These are phyloP conservation scores for Cyclanthera cordifolia DNA, from an alignment of 306 rosid genomes.

Conservation along the genomic window DNA sequence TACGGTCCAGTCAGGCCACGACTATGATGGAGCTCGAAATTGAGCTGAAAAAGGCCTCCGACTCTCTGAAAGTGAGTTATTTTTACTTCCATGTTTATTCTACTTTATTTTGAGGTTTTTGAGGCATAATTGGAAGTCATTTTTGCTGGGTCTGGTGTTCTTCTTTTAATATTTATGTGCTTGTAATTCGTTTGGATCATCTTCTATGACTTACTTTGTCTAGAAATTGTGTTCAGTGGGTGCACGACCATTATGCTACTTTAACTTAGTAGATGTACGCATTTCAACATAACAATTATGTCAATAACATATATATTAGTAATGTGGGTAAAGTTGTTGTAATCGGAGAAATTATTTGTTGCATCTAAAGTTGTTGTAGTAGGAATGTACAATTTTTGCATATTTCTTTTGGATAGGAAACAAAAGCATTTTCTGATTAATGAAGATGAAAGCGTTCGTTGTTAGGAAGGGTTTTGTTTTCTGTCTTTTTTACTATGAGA, in stretches of 20 bases:
- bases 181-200: background rate
- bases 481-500: no score
- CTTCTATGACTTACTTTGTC: background rate
- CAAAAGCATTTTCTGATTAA: no score
- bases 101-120: background rate
- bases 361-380: no score
- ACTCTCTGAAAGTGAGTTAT: conserved; percentile 55
- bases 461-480: no score
- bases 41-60: conserved; percentile 89
- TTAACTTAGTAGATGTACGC: no score
- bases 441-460: no score
- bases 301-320: background rate
- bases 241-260: background rate
- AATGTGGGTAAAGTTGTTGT: background rate
- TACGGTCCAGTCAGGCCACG: conserved; percentile 56
- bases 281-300: no score
- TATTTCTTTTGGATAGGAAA: no score
- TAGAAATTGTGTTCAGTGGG: background rate
- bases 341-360: background rate
- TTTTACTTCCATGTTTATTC: background rate
- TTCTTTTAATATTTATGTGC: background rate
- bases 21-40: conserved; percentile 94
- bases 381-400: no score
- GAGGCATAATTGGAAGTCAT: background rate
- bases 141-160: no score